Conservation (phyloP, 164 flowering plant species). For the Sextonia rubra region DNA sequence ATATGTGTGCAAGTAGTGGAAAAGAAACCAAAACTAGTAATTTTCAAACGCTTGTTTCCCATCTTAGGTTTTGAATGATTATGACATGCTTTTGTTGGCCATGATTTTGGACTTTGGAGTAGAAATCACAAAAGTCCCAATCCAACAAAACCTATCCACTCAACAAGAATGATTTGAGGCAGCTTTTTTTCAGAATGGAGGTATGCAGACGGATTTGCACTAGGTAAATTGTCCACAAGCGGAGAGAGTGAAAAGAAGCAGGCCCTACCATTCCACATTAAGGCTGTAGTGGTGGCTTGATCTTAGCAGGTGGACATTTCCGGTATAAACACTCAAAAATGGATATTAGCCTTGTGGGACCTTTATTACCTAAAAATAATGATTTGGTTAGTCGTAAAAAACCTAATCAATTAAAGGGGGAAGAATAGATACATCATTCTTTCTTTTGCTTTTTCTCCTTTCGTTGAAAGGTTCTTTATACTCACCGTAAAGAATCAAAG, state of each 20-base stretch:
- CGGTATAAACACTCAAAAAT: not conserved
- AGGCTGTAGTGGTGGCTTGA: not conserved
- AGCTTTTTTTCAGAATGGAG: conserved; percentile 11
- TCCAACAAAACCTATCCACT: conserved; percentile 16
- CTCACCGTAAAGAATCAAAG: not conserved
- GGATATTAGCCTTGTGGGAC: not conserved
- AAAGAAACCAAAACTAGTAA: conserved; percentile 1
- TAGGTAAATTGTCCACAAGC: not conserved
- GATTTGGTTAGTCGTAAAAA: not conserved
- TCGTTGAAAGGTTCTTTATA: not conserved
- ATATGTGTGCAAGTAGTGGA: too few relatives aligned
- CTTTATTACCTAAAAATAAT: not conserved
- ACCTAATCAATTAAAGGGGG: not conserved
- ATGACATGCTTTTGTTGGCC: conserved; percentile 19
- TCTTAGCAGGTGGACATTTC: not conserved
- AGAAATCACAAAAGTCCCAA: conserved; percentile 6
- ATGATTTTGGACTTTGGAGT: conserved; percentile 1
- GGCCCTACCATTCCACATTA: conserved; percentile 2
- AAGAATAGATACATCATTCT: not conserved
- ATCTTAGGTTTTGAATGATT: conserved; percentile 15
- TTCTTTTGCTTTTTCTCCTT: not conserved
- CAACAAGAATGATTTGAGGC: conserved; percentile 10
- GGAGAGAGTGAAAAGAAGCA: conserved; percentile 3
- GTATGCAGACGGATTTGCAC: not conserved
- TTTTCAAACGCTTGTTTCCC: conserved; percentile 15